These are phyloP conservation scores for Solanum pennellii DNA, from an alignment of 257 asterid species.

Conservation along the genomic window DNA sequence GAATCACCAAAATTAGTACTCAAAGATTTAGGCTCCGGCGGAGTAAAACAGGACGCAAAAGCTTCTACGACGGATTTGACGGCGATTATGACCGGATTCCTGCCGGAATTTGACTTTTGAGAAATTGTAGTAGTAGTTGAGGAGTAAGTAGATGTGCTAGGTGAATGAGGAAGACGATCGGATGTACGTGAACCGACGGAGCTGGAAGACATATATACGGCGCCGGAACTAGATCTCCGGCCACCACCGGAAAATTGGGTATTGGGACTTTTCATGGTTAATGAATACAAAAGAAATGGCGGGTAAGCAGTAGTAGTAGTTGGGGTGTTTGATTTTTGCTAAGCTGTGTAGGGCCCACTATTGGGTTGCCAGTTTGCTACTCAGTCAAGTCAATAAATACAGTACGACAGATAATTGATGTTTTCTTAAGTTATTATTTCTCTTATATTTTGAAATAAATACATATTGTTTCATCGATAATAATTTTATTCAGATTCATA, in stretches of 20 bases:
- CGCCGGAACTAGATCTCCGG: slow-evolving; percentile 21
- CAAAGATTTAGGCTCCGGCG: slow-evolving; percentile 34
- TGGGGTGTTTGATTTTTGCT: slow-evolving; percentile 10
- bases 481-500: too few species aligned
- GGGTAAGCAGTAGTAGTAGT: slow-evolving; percentile 24
- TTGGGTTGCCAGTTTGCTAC: not conserved
- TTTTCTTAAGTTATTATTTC: not conserved
- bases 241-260: slow-evolving; percentile 22
- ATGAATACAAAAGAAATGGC: slow-evolving; percentile 17
- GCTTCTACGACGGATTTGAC: slow-evolving; percentile 46
- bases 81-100: slow-evolving; percentile 22
- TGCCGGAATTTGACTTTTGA: slow-evolving; percentile 24
- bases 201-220: slow-evolving; percentile 9
- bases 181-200: slow-evolving; percentile 9
- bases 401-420: not conserved
- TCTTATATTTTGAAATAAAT: too few species aligned
- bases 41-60: slow-evolving; percentile 54
- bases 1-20: slow-evolving; percentile 24
- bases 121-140: slow-evolving; percentile 29
- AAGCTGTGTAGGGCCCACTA: not conserved
- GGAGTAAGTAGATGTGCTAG: slow-evolving; percentile 24
- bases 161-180: slow-evolving; percentile 17
- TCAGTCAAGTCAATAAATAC: not conserved
- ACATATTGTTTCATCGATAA: too few species aligned
- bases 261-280: slow-evolving; percentile 25